Percentiles rank a stretch among this genome's conserved stretches.
Evolutionary conservation across 2,329 filamentous ascomycete genomes (phyloP).

Genomic region (Clonostachys rosea): DNA sequence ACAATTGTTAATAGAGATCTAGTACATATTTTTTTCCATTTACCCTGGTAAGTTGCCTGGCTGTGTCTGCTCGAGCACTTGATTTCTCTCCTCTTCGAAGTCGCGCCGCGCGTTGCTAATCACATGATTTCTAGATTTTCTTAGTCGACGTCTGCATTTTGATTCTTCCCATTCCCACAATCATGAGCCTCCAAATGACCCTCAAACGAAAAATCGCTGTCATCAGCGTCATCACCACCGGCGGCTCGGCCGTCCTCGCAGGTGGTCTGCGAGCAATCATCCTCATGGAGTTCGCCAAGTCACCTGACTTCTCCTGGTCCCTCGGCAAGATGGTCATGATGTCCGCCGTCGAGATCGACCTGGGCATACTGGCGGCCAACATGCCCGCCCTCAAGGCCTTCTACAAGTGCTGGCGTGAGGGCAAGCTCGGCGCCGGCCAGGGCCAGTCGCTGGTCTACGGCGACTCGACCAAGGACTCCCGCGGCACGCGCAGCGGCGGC

Average conservation of each 20-base stretch:
- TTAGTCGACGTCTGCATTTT: conserved; percentile 2
- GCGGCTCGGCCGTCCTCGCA: conserved; percentile 1
- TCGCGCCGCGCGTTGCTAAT: not conserved
- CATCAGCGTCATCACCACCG: not conserved
- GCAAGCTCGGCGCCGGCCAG: not conserved
- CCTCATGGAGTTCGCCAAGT: not conserved
- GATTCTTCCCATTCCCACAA: not conserved
- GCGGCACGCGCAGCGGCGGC: not conserved
- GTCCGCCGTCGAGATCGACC: conserved; percentile 1
- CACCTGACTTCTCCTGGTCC: conserved; percentile 2
- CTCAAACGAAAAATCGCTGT: not conserved
- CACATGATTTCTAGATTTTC: not conserved
- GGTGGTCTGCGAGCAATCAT: conserved; percentile 1
- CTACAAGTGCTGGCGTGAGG: not conserved
- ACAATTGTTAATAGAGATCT: not conserved
- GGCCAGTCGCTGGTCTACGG: not conserved
- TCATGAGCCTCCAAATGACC: not conserved
- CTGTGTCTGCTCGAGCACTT: no score
- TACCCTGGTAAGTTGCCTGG: not conserved
- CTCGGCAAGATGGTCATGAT: conserved; percentile 3
- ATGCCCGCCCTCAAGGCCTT: conserved; percentile 1
- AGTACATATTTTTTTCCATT: conserved; percentile 1
- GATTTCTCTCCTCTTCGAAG: not conserved
- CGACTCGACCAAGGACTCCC: not conserved
- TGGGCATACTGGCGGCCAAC: conserved; percentile 1